Evolutionary conservation across 192 early-diverging fungal species (phyloP), one percentile per base, ranked within the genome.

Genomic region (Chytriomyces confervae): DNA sequence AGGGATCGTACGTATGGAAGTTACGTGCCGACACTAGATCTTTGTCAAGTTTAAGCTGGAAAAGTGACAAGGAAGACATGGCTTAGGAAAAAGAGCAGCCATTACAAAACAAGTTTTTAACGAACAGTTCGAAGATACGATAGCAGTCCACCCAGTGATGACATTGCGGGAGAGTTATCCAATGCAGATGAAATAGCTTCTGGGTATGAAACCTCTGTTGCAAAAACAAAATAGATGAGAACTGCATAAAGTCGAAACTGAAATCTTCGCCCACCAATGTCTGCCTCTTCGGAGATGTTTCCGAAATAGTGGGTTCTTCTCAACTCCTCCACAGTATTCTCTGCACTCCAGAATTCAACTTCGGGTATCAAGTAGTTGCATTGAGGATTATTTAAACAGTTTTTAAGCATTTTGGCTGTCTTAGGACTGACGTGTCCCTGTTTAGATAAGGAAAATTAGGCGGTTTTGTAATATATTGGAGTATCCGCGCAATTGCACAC

Each of bases 11-110:
- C 1, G 78, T 46, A 27, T 86, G 79, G 79, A 99, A 92, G 81
- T 97, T 97, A 45, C 87, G 86, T 48, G 94, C 89, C 5, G 96
- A 96, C 18, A 96, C 82, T 27, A 98, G 82, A 64, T 95, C 93
- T 9, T 78, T 78, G 73, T 99, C 98, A 29, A 98, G 84, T 81
- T 95, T 95, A 27, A 97, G 89, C 86, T 91, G 36, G 57, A 23
- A 27, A 5, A 16, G 45, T 61, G 13, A 3, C n/a, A 29, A 44
- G 11, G 36, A 61, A 74, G 61, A 62, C 5, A 11, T n/a, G 13
- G 1, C 16, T 11, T 4, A 20, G 53, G 63, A 20, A 20, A 69
- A 65, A 44, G 50, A 69, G 13, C 8, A 49, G 24, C 36, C 11
- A 62, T 48, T 66, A 7, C 53, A 68, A 65, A 70, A 16, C 16